Percentiles rank a stretch among this genome's conserved stretches.
Evolutionary conservation across 129 eudicot genomes (phyloP).

Genomic region (Arctium minus): DNA sequence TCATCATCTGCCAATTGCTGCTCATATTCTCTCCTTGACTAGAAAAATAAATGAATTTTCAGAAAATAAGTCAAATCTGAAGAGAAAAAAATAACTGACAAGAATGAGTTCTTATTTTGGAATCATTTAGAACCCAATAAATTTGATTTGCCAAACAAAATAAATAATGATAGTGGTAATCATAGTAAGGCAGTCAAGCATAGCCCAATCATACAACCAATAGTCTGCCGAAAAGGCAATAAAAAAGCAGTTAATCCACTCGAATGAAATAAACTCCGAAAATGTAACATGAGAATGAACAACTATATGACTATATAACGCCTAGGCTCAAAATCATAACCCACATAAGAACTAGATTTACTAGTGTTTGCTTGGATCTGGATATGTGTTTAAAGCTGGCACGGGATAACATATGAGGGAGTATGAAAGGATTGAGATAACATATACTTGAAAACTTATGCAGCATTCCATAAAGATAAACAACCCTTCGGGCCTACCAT

Average conservation of each 20-base stretch:
- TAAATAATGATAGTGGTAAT: neutral
- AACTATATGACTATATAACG: neutral
- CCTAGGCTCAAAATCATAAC: neutral
- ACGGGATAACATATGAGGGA: neutral
- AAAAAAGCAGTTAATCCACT: neutral
- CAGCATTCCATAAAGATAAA: neutral
- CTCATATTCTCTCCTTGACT: constrained; percentile 94
- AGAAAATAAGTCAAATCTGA: neutral
- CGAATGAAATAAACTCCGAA: neutral
- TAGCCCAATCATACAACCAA: neutral
- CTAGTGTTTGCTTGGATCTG: neutral
- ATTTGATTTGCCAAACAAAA: neutral
- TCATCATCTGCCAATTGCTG: constrained; percentile 79
- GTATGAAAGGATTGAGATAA: neutral
- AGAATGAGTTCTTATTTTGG: neutral
- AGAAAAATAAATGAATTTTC: constrained; percentile 23
- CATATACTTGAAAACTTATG: neutral
- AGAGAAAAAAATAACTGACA: neutral
- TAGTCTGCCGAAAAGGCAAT: neutral
- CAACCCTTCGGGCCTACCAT: neutral
- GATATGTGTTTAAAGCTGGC: neutral
- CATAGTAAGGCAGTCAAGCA: neutral
- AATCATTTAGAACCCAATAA: constrained; percentile 9
- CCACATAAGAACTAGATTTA: neutral
- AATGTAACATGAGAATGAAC: neutral